Evolutionary conservation across 1,284 basidiomycete genomes (phyloP), one percentile per base, ranked within the genome.

Genomic region (Tilletia walkeri): DNA sequence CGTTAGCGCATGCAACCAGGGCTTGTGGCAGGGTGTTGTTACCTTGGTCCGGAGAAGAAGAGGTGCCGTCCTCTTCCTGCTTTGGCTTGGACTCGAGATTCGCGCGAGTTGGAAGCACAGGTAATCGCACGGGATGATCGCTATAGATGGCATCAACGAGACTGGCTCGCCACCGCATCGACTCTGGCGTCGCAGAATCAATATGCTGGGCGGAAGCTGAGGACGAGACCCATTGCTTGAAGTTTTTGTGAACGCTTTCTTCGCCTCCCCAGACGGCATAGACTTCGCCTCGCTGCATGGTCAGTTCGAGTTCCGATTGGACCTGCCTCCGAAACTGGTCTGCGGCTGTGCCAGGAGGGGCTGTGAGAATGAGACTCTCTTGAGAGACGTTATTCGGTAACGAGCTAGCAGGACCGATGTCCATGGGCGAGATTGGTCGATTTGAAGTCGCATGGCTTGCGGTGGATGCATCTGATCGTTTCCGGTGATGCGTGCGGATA

Each of bases 301-400:
- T 16, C 50, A 53, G 3, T 18, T 53, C 50, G 50, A 53, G 50
- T 10, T 53, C 50, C 12, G 50, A 53, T 18, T 53, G 50, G 50
- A 53, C 50, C 12, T 53, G 50, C 20, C 50, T 53, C n/a, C 50
- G 16, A 24, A 53, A 53, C 4, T 53, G 50, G 3, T 53, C 50
- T 24, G 50, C 50, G 2, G 50, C 50, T 18, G 50, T 53, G 16
- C 50, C 50, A 6, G 50, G 50, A 16, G 50, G 50, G 7, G 50
- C 50, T 18, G 50, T 53, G 50, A 53, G 50, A 24, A 53, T 53
- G 50, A 53, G 50, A 18, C 50, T 53, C 16, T 53, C 50, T 24
- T 53, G 50, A 18, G 50, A 53, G 50, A 53, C 50, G 20, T 53
- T 53, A 7, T 53, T 53, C 41, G 41, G 41, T 45, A 3, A 45